Evolutionary conservation across 345 rosid species (phyloP).

Genomic region (Dovyalis caffra): DNA sequence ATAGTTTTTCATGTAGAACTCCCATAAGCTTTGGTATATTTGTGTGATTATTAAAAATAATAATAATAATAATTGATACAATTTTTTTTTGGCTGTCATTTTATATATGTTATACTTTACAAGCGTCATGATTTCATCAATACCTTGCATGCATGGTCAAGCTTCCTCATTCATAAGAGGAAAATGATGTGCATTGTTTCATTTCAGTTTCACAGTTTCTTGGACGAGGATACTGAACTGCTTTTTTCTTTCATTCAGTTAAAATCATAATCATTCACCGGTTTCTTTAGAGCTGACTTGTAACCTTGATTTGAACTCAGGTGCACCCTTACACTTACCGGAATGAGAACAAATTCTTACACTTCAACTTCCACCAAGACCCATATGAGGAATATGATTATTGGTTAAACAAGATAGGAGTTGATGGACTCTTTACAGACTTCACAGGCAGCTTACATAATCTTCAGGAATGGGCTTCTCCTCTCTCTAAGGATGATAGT

Average conservation of each 20-base stretch:
- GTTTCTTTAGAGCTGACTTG: neutral
- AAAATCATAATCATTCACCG: neutral
- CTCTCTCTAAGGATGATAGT: conserved; percentile 26
- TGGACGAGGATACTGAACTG: neutral
- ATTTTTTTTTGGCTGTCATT: neutral
- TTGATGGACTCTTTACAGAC: conserved; percentile 91
- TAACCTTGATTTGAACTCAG: conserved; percentile 33
- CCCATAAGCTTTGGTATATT: too few species aligned
- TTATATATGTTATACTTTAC: neutral
- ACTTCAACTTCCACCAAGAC: conserved; percentile 67
- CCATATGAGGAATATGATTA: conserved; percentile 65
- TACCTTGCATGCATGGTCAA: neutral
- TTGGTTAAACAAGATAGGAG: conserved; percentile 77
- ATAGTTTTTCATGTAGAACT: too few species aligned
- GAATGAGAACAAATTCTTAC: conserved; percentile 59
- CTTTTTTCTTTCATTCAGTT: neutral
- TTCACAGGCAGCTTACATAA: conserved; percentile 80
- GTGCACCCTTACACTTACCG: conserved; percentile 93
- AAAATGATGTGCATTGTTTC: too few species aligned
- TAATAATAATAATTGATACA: too few species aligned
- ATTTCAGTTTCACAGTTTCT: neutral
- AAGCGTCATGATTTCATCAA: neutral
- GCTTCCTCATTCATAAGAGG: too few species aligned
- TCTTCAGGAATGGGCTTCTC: conserved; percentile 58
- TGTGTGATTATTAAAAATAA: too few species aligned